phyloP scores from a whole-genome alignment of 139 green algal species.

The Bryopsis sp. region DNA sequence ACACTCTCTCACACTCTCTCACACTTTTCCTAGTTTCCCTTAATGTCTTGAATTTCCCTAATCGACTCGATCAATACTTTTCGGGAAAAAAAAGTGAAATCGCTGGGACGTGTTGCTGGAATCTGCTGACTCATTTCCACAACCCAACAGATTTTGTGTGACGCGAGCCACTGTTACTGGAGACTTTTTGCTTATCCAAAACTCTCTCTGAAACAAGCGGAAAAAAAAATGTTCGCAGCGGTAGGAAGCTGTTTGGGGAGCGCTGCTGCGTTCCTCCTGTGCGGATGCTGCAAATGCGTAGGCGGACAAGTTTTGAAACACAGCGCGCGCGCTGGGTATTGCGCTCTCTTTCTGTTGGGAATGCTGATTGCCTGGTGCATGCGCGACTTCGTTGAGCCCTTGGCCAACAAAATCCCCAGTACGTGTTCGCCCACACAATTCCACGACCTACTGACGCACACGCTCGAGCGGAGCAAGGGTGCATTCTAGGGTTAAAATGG shows the following conservation, averaged over 20 bases:
- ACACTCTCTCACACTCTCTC: too few relatives aligned
- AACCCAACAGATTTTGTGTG: too few relatives aligned
- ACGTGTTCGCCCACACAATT: slow-evolving; percentile 11
- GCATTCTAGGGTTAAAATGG: neutral
- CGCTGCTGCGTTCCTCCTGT: neutral
- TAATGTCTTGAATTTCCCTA: too few relatives aligned
- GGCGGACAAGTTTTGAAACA: neutral
- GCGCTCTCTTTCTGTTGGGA: slow-evolving; percentile 75
- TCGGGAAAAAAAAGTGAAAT: too few relatives aligned
- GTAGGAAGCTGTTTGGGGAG: neutral
- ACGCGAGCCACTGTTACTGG: too few relatives aligned
- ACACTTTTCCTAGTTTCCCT: too few relatives aligned
- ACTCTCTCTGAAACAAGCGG: too few relatives aligned
- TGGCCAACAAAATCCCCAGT: slow-evolving; percentile 94
- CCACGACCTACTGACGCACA: neutral
- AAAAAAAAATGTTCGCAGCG: slow-evolving; percentile 20
- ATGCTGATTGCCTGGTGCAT: slow-evolving; percentile 82
- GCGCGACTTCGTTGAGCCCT: slow-evolving; percentile 80
- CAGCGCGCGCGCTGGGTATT: slow-evolving; percentile 16
- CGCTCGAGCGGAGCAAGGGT: neutral
- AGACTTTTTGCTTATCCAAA: too few relatives aligned
- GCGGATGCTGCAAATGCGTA: neutral
- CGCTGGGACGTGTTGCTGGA: too few relatives aligned
- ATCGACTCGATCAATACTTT: too few relatives aligned
- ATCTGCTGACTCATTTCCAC: too few relatives aligned